Evolutionary conservation across 1,284 basidiomycete species (phyloP), one percentile per base, ranked within the genome.

Genomic region (Cronartium quercuum): DNA sequence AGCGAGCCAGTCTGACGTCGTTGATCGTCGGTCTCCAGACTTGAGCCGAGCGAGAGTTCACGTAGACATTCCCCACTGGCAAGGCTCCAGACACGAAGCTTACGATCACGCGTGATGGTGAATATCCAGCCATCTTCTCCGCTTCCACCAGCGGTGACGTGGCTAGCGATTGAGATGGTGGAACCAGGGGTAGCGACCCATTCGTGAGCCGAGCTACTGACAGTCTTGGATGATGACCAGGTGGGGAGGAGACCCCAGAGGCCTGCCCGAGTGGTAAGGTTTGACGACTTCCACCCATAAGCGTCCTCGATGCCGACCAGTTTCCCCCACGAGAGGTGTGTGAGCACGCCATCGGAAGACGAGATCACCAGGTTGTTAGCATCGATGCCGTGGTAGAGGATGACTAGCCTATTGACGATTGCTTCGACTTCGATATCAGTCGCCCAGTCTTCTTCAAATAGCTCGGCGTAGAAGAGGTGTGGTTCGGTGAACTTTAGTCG

Each of bases 51-150:
- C 37, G 71, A 55, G 40, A 67, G 57, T 62, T 75, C 71, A 51
- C 80, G 80, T 29, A 83, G 77, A 70, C 81, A 82, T 1, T 78
- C 63, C 5, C 83, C 83, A 0, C 79, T 80, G 1, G 78, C 77
- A 7, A 81, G 73, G 63, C 79, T 88, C 92, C 93, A 97, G 57
- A 91, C 85, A 64, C 92, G 86, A 60, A 96, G 84, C 69, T 89
- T 89, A 73, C 89, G 86, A 83, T 96, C 92, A 74, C 92, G 85
- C n/a, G 92, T 92, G 64, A 96, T 85, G 1, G 92, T 89, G 86
- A 91, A 94, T 24, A 89, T 83, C 76, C 90, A 85, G 12, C 85
- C 86, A 42, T 75, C 71, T 51, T 75, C 41, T 10, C 65, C 64
- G 29, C 47, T 13, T n/a, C 47, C 38, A 34, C 58, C 64, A 24